Conservation (phyloP, 495 filamentous ascomycete species). For the Lasiosphaeria hispida region DNA sequence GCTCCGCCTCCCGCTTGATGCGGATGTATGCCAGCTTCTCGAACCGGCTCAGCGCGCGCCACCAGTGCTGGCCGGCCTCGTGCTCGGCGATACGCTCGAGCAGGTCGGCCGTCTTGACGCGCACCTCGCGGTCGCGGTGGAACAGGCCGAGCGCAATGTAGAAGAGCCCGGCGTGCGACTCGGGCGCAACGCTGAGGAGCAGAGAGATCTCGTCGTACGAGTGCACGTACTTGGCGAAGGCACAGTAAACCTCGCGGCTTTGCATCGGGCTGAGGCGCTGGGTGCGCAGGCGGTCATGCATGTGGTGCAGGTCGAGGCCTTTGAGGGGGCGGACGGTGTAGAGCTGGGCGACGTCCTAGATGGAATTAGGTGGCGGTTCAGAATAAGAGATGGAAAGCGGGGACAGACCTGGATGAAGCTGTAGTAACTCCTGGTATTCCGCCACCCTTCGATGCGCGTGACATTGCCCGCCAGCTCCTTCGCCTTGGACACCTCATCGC, state of each 20-base stretch:
- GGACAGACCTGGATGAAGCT: constrained; percentile 75
- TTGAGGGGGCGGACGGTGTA: constrained; percentile 74
- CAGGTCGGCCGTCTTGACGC: constrained; percentile 72
- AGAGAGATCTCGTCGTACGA: constrained; percentile 88
- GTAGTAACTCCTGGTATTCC: constrained; percentile 91
- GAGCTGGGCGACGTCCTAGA: constrained; percentile 60
- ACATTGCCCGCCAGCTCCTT: constrained; percentile 87
- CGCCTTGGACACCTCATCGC: constrained; percentile 73
- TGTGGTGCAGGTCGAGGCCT: constrained; percentile 80
- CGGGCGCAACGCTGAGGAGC: constrained; percentile 79
- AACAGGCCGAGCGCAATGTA: constrained; percentile 92
- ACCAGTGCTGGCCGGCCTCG: constrained; percentile 91
- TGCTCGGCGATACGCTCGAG: constrained; percentile 80
- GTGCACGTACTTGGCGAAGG: constrained; percentile 70
- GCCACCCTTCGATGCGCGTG: constrained; percentile 91
- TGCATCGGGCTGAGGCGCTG: constrained; percentile 69
- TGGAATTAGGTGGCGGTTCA: constrained; percentile 5
- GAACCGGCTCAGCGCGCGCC: constrained; percentile 80
- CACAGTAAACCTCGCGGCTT: constrained; percentile 74
- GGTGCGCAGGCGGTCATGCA: constrained; percentile 83
- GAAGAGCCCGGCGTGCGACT: constrained; percentile 86
- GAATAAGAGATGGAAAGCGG: neutral
- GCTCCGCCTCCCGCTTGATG: constrained; percentile 62
- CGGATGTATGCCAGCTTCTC: constrained; percentile 76
- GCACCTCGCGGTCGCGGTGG: constrained; percentile 77